phyloP scores from a whole-genome alignment of 129 eudicot genomes.

The Tagetes patula region DNA sequence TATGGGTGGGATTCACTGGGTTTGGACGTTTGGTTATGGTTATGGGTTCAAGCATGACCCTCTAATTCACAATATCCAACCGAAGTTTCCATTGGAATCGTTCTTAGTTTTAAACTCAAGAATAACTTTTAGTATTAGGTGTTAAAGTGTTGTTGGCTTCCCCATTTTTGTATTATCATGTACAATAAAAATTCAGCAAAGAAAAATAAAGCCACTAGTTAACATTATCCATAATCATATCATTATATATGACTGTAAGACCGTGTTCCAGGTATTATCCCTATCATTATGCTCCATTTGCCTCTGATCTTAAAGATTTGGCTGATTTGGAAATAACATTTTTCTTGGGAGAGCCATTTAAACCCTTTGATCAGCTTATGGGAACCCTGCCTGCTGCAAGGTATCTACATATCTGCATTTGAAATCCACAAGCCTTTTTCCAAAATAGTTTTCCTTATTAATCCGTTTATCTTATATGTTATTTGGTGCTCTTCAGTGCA shows the following conservation, averaged over 20 bases:
- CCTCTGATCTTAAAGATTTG: slow-evolving; percentile 88
- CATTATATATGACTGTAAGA: slow-evolving; percentile 1
- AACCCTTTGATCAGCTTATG: slow-evolving; percentile 98
- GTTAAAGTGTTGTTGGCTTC: slow-evolving; percentile 3
- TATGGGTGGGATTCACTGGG: no score
- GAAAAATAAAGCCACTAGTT: slow-evolving; percentile 11
- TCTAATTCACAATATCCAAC: neutral
- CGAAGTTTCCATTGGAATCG: neutral
- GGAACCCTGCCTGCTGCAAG: slow-evolving; percentile 99
- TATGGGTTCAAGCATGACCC: neutral
- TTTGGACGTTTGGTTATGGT: no score
- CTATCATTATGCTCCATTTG: slow-evolving; percentile 98
- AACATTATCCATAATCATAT: neutral
- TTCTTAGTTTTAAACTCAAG: neutral
- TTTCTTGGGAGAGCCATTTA: slow-evolving; percentile 91
- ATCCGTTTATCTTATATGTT: slow-evolving; percentile 1
- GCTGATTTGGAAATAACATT: slow-evolving; percentile 85
- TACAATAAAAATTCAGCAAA: slow-evolving; percentile 6
- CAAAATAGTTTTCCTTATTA: neutral
- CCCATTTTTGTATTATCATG: neutral
- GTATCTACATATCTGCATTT: slow-evolving; percentile 31
- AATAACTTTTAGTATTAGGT: neutral
- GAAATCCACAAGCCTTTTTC: slow-evolving; percentile 7
- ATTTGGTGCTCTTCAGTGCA: slow-evolving; percentile 51
- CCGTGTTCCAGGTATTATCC: slow-evolving; percentile 82